phyloP scores from a whole-genome alignment of 2,329 filamentous ascomycete species.

The Monosporascus sp. region DNA sequence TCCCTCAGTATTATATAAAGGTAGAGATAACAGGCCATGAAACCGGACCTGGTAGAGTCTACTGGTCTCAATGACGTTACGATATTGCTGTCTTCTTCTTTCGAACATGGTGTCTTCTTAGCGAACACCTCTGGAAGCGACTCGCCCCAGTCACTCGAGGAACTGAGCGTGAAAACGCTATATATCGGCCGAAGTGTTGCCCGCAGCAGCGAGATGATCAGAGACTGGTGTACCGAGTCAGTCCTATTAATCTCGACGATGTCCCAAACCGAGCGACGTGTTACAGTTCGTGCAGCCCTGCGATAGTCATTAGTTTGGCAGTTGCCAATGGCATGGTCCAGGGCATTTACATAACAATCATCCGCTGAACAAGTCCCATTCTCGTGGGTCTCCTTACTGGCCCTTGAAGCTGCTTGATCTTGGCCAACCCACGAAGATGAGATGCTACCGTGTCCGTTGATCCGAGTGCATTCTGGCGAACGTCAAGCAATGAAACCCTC shows the following conservation, averaged over 20 bases:
- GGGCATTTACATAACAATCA: constrained; percentile 36
- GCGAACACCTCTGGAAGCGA: constrained; percentile 23
- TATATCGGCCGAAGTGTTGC: constrained; percentile 38
- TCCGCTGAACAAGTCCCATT: constrained; percentile 35
- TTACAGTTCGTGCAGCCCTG: constrained; percentile 37
- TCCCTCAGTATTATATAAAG: constrained; percentile 40
- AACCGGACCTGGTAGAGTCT: constrained; percentile 37
- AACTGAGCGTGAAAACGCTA: constrained; percentile 22
- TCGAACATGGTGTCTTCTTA: constrained; percentile 18
- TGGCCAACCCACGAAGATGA: constrained; percentile 35
- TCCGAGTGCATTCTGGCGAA: constrained; percentile 36
- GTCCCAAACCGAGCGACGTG: constrained; percentile 32
- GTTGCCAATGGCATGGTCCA: neutral
- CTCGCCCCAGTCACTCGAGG: constrained; percentile 17
- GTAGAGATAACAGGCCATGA: constrained; percentile 44
- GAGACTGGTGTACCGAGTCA: constrained; percentile 39
- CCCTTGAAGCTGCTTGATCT: constrained; percentile 26
- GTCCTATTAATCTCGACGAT: constrained; percentile 33
- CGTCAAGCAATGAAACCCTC: constrained; percentile 3
- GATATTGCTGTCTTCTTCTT: constrained; percentile 11
- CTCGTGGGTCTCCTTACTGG: constrained; percentile 21
- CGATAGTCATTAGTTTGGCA: constrained; percentile 2
- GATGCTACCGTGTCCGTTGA: constrained; percentile 39
- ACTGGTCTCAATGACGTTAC: constrained; percentile 19
- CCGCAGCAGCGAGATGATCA: constrained; percentile 40